A percentile compares a stretch with the other conserved stretches of the same genome.
These are phyloP conservation scores for Eucalyptus sp. DNA, from an alignment of 345 rosid genomes.

Conservation along the genomic window DNA sequence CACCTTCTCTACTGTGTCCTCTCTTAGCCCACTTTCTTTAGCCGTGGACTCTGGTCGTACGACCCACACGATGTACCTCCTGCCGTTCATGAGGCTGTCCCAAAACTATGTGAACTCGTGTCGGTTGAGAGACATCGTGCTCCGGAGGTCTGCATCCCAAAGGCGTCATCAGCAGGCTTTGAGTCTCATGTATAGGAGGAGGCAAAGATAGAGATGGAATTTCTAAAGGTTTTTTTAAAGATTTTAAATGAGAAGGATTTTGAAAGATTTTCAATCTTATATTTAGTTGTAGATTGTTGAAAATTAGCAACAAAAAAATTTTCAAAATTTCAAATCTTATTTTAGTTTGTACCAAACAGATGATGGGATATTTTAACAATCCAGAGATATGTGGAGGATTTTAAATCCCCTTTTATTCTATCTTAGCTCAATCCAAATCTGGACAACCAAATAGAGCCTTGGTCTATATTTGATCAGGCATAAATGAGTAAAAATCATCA, in stretches of 20 bases:
- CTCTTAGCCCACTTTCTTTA: too few species aligned
- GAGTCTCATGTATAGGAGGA: background rate
- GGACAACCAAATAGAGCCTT: fast-evolving
- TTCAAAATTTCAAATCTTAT: background rate
- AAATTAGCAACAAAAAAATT: too few species aligned
- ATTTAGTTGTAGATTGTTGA: background rate
- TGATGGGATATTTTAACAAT: too few species aligned
- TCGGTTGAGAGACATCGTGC: background rate
- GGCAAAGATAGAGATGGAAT: background rate
- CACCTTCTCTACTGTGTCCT: too few species aligned
- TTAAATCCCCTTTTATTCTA: too few species aligned
- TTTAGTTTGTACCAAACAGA: too few species aligned
- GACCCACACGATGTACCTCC: too few species aligned
- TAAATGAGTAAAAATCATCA: background rate
- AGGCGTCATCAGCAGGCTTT: background rate
- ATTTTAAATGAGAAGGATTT: too few species aligned
- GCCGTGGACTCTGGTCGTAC: too few species aligned
- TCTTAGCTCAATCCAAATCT: background rate
- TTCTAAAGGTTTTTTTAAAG: too few species aligned
- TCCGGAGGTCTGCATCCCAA: background rate
- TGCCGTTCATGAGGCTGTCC: too few species aligned
- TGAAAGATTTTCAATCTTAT: background rate
- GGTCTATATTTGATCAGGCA: background rate
- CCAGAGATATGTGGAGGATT: background rate
- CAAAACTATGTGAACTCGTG: too few species aligned